Base-by-base conservation (phyloP, 768 basidiomycete genomes). In the Rhodocollybia butyracea region DNA sequence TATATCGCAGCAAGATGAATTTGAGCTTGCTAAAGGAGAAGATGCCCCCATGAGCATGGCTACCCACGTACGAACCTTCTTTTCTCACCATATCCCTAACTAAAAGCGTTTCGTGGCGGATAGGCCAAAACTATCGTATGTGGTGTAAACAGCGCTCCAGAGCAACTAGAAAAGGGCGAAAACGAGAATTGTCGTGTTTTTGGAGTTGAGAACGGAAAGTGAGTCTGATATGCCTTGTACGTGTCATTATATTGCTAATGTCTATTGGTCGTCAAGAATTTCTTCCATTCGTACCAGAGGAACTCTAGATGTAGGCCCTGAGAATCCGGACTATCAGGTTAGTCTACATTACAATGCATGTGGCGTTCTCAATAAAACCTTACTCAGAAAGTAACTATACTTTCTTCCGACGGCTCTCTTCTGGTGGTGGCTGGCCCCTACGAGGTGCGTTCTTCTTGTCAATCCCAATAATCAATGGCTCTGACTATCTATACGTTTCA, bases 31-130 rank as follows among this genome's bases (percentile, higher is more conserved):
- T 53, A 79, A 69, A 29, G 88, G 85, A 32, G 95, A 95, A 66
- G 97, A 98, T 70, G 90, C 89, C 4, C 95, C 97, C n/a, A 98
- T 94, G 92, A 96, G 94, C 67, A 86, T 98, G 78, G 86, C 88
- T 17, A 80, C 75, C 8, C 68, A 83, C 71, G 91, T 89, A 68
- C 32, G 34, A 21, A 58, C 71, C 31, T 13, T 21, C 38, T 32
- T 52, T 38, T 30, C 19, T 40, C 7, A 51, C 50, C 53, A 22
- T 39, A 50, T 34, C 39, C 10, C 31, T 29, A 19, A 26, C 31
- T 46, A 4, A 39, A 36, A 8, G 13, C 22, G 31, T 8, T 45
- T 29, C 19, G 31, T n/a, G 17, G 26, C 45, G 19, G 39, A 36
- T 58, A 82, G 79, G 72, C 67, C 46, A 74, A 78, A 66, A 73